Percentiles rank a stretch among this genome's conserved stretches.
These are phyloP conservation scores for Rhodosporidiobolus odoratus DNA, from an alignment of 768 basidiomycete genomes.

Conservation along the genomic window DNA sequence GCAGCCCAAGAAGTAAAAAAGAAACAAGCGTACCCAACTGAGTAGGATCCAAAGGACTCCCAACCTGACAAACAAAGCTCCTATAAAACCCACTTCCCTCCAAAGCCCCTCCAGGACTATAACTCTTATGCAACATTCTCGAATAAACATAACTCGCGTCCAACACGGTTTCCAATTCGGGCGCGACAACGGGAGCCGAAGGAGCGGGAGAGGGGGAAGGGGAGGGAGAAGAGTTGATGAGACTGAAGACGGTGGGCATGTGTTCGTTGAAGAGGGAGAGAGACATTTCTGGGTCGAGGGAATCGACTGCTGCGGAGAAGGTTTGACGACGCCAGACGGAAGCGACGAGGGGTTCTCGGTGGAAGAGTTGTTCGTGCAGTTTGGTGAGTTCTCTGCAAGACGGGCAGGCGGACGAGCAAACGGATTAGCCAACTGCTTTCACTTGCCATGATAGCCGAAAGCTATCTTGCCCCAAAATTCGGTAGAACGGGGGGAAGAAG, in stretches of 20 bases:
- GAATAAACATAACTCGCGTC: slow-evolving; percentile 72
- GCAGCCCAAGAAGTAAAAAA: not conserved
- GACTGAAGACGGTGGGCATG: slow-evolving; percentile 59
- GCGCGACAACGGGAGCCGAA: slow-evolving; percentile 43
- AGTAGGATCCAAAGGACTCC: slow-evolving; percentile 63
- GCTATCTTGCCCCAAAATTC: too few relatives aligned
- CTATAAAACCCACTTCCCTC: slow-evolving; percentile 68
- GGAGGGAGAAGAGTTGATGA: slow-evolving; percentile 50
- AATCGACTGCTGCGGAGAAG: slow-evolving; percentile 76
- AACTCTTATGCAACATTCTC: slow-evolving; percentile 67
- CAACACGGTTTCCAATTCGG: slow-evolving; percentile 58
- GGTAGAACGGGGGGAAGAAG: not conserved
- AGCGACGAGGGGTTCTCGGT: slow-evolving; percentile 79
- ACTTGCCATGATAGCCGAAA: too few relatives aligned
- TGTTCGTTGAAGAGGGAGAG: slow-evolving; percentile 64
- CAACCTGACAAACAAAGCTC: slow-evolving; percentile 77
- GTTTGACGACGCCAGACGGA: slow-evolving; percentile 85
- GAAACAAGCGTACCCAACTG: slow-evolving; percentile 53
- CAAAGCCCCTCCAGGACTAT: slow-evolving; percentile 51
- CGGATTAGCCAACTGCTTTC: too few relatives aligned
- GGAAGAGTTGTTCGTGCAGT: slow-evolving; percentile 82
- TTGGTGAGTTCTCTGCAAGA: slow-evolving; percentile 61
- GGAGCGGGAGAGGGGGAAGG: slow-evolving; percentile 18
- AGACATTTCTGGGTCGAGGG: slow-evolving; percentile 66
- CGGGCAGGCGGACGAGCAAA: not conserved